Evolutionary conservation across 2,329 filamentous ascomycete species (phyloP).

Genomic region (Hortaea werneckii): DNA sequence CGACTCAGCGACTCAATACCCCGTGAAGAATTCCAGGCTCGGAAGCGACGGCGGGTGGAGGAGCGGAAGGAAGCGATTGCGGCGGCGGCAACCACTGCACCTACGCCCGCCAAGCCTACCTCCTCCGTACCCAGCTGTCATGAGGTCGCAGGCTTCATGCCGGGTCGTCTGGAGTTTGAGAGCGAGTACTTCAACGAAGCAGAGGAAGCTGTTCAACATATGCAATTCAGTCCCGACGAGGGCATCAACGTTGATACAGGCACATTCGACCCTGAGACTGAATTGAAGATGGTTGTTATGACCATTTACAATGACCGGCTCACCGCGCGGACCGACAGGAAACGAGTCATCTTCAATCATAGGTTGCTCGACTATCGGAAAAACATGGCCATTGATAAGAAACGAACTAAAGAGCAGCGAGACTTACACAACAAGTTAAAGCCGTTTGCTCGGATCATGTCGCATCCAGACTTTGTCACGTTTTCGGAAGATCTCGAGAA

Average conservation of each 20-base stretch:
- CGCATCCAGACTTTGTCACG: constrained; percentile 76
- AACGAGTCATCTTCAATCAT: constrained; percentile 95
- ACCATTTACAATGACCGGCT: constrained; percentile 93
- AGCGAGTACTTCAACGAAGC: constrained; percentile 96
- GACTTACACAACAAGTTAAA: constrained; percentile 89
- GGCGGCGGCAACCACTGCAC: constrained; percentile 68
- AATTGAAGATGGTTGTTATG: constrained; percentile 95
- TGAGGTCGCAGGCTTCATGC: constrained; percentile 98
- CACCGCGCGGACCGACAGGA: constrained; percentile 82
- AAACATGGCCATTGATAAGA: constrained; percentile 83
- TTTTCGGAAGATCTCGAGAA: constrained; percentile 79
- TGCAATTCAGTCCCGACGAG: constrained; percentile 96
- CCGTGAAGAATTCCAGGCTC: constrained; percentile 82
- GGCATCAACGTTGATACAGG: constrained; percentile 76
- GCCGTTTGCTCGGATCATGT: constrained; percentile 95
- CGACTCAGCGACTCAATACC: constrained; percentile 70
- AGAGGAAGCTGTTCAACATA: constrained; percentile 93
- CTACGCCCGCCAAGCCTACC: constrained; percentile 82
- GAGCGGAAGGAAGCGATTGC: constrained; percentile 80
- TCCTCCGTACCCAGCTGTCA: constrained; percentile 92
- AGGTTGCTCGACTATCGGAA: constrained; percentile 87
- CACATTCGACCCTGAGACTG: constrained; percentile 88
- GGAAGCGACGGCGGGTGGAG: constrained; percentile 89
- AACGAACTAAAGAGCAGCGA: constrained; percentile 86
- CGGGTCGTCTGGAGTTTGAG: constrained; percentile 91